Evolutionary conservation across 2,329 filamentous ascomycete genomes (phyloP).

Genomic region (Apiospora marii): DNA sequence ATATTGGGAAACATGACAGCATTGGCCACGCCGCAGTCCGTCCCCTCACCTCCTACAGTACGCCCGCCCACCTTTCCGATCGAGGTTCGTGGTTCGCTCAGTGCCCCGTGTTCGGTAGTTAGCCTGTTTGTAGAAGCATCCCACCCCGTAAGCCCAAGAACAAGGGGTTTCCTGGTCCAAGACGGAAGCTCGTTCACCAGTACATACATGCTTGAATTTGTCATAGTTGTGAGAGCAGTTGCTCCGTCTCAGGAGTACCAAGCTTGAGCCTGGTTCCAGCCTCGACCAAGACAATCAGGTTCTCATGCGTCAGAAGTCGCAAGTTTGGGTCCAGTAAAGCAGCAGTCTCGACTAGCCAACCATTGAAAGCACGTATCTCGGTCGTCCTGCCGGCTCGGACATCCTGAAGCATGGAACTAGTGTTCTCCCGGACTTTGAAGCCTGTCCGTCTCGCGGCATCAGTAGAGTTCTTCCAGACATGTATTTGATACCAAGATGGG

Average conservation of each 20-base stretch:
- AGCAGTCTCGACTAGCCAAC: slow-evolving; percentile 61
- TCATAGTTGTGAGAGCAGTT: slow-evolving; percentile 24
- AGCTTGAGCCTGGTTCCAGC: slow-evolving; percentile 37
- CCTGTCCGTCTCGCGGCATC: slow-evolving; percentile 29
- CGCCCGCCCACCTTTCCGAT: slow-evolving; percentile 8
- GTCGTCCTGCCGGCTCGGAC: slow-evolving; percentile 58
- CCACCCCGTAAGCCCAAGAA: neutral
- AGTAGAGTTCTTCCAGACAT: neutral
- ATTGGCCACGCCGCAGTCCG: neutral
- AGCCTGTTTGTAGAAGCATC: neutral
- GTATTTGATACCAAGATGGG: neutral
- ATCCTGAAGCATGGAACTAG: slow-evolving; percentile 70
- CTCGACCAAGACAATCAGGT: slow-evolving; percentile 54
- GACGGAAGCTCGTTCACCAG: neutral
- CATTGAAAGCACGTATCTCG: slow-evolving; percentile 67
- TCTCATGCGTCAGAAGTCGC: slow-evolving; percentile 47
- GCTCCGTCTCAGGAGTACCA: slow-evolving; percentile 31
- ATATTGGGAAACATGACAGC: slow-evolving; percentile 17
- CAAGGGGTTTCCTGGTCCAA: neutral
- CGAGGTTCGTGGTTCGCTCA: neutral
- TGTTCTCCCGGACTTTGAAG: slow-evolving; percentile 59
- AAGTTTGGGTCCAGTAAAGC: slow-evolving; percentile 42
- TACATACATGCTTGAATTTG: slow-evolving; percentile 39
- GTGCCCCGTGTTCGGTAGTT: slow-evolving; percentile 16
- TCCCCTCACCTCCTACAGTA: neutral